Conservation (phyloP, 73 alveolate species). For the Tetrahymena borealis region DNA sequence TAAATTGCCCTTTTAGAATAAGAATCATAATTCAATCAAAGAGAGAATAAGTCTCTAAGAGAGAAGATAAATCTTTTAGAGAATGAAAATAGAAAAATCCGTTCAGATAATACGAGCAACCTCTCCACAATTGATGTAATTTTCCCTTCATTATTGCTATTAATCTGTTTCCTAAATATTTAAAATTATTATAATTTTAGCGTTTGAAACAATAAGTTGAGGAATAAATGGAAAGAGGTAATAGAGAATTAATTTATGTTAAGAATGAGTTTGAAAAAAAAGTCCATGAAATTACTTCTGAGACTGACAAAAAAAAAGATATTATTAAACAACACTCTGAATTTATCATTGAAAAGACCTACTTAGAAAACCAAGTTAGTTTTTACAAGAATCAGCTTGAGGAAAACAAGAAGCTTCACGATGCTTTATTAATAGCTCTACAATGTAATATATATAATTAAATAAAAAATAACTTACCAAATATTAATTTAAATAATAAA, state of each 20-base stretch:
- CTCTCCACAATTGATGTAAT: background rate
- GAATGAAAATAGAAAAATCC: conserved; percentile 24
- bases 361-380: conserved; percentile 33
- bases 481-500: background rate
- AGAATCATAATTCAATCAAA: conserved; percentile 15
- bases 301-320: conserved; percentile 31
- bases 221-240: background rate
- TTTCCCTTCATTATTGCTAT: background rate
- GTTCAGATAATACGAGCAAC: conserved; percentile 6
- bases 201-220: conserved; percentile 14
- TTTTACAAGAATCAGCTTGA: conserved; percentile 32
- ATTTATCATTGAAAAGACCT: conserved; percentile 34
- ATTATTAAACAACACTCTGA: conserved; percentile 12
- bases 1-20: conserved; percentile 17
- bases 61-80: conserved; percentile 6
- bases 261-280: conserved; percentile 29
- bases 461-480: background rate
- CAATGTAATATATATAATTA: conserved; percentile 1
- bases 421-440: conserved; percentile 35
- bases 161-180: background rate
- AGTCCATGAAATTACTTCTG: conserved; percentile 20
- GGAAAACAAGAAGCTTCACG: conserved; percentile 38
- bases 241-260: background rate
- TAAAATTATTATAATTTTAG: background rate
- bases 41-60: background rate